These are phyloP conservation scores for Closterium sp. DNA, from an alignment of 139 green algal genomes.

Conservation along the genomic window DNA sequence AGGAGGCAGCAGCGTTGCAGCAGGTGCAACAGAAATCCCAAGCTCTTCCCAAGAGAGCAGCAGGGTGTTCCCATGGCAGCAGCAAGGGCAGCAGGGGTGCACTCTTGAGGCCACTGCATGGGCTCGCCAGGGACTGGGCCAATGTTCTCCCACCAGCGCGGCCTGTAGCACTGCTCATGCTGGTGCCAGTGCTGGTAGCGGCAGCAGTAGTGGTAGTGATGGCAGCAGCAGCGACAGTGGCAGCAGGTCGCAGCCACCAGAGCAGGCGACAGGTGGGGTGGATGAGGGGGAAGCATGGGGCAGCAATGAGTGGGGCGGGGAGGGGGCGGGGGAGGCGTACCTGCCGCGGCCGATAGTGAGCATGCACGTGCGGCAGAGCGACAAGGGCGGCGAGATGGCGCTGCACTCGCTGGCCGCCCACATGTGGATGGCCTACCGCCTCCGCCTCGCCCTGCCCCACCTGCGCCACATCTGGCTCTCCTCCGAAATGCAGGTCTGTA, in stretches of 20 bases:
- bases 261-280: not conserved
- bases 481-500: slow-evolving; percentile 40
- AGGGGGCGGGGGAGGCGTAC: slow-evolving; percentile 1
- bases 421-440: not conserved
- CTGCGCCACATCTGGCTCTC: not conserved
- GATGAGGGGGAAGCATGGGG: not conserved
- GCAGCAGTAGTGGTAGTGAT: not conserved
- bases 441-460: not conserved
- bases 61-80: not conserved
- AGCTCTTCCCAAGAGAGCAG: no score
- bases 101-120: not conserved
- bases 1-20: not conserved
- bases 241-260: not conserved
- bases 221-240: not conserved
- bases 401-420: slow-evolving; percentile 7
- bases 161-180: not conserved
- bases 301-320: not conserved
- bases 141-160: not conserved
- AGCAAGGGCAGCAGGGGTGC: not conserved
- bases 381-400: slow-evolving; percentile 16
- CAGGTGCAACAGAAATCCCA: not conserved
- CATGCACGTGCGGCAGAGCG: slow-evolving; percentile 23
- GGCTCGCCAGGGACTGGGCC: not conserved
- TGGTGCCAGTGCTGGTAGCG: not conserved
- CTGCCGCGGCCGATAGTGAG: slow-evolving; percentile 13